Percentiles rank a stretch among this genome's conserved stretches.
Evolutionary conservation across 2,329 filamentous ascomycete genomes (phyloP).

Genomic region (Pseudocercospora fijiensis): DNA sequence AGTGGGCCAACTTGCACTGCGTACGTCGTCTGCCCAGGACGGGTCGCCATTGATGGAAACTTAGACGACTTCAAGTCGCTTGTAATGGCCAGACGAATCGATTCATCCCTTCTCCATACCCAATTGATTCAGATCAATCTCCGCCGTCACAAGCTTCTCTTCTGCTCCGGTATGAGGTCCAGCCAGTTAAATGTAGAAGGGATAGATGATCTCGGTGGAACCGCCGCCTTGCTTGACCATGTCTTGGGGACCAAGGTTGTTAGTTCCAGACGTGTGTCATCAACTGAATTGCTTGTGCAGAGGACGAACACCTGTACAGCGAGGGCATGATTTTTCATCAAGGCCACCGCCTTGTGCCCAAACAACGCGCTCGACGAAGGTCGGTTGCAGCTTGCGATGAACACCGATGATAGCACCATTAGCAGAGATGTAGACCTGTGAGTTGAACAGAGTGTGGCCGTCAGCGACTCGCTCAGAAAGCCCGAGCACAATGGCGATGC

Average conservation of each 20-base stretch:
- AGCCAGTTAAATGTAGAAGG: neutral
- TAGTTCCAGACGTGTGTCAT: neutral
- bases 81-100: constrained; percentile 1
- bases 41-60: neutral
- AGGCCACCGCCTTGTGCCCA: neutral
- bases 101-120: neutral
- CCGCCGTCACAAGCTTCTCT: neutral
- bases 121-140: neutral
- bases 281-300: neutral
- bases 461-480: neutral
- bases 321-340: neutral
- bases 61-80: neutral
- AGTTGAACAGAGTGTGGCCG: neutral
- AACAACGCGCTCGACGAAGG: neutral
- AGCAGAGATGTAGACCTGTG: neutral
- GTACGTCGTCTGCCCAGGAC: neutral
- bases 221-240: neutral
- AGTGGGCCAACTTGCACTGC: neutral
- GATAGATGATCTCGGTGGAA: neutral
- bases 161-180: neutral
- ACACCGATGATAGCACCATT: neutral
- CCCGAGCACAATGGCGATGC: neutral
- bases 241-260: neutral
- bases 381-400: neutral
- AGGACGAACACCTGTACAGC: neutral